phyloP scores from a whole-genome alignment of 2,329 filamentous ascomycete genomes.

The Fusarium camptoceras region DNA sequence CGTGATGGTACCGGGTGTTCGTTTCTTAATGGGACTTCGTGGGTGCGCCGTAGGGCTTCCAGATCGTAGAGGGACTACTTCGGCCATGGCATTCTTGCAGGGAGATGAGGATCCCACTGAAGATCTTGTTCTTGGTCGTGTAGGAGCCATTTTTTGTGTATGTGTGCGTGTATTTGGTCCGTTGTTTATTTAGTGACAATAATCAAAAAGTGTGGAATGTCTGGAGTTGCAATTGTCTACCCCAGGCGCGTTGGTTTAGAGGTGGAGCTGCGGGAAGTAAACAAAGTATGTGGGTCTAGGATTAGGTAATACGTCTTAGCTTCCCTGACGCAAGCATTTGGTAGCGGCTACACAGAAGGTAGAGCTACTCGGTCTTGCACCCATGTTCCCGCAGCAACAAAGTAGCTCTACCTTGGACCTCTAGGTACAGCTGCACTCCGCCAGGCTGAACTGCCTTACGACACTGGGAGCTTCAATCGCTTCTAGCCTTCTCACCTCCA shows the following conservation, averaged over 20 bases:
- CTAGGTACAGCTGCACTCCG: constrained; percentile 41
- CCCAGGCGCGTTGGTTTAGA: constrained; percentile 39
- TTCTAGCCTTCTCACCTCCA: constrained; percentile 46
- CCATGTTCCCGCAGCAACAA: not conserved
- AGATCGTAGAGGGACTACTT: constrained; percentile 41
- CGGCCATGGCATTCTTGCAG: constrained; percentile 35
- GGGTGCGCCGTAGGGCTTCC: constrained; percentile 54
- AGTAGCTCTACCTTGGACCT: constrained; percentile 41
- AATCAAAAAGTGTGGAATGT: constrained; percentile 21
- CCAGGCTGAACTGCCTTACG: constrained; percentile 63
- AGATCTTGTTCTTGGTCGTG: constrained; percentile 53
- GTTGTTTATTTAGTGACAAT: constrained; percentile 10
- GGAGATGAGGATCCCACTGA: constrained; percentile 42
- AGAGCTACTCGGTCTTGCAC: constrained; percentile 22
- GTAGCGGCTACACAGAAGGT: constrained; percentile 16
- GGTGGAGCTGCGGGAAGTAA: constrained; percentile 46
- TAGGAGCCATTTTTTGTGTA: constrained; percentile 59
- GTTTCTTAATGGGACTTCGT: constrained; percentile 73
- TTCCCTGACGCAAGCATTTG: constrained; percentile 41
- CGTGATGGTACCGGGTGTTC: constrained; percentile 67
- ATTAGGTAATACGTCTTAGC: constrained; percentile 46
- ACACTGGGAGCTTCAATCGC: constrained; percentile 47
- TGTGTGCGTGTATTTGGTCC: constrained; percentile 23
- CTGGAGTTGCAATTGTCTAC: constrained; percentile 30
- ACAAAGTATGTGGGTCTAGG: constrained; percentile 39